These are phyloP conservation scores for Exserohilum turcica DNA, from an alignment of 2,329 filamentous ascomycete genomes.

Conservation along the genomic window DNA sequence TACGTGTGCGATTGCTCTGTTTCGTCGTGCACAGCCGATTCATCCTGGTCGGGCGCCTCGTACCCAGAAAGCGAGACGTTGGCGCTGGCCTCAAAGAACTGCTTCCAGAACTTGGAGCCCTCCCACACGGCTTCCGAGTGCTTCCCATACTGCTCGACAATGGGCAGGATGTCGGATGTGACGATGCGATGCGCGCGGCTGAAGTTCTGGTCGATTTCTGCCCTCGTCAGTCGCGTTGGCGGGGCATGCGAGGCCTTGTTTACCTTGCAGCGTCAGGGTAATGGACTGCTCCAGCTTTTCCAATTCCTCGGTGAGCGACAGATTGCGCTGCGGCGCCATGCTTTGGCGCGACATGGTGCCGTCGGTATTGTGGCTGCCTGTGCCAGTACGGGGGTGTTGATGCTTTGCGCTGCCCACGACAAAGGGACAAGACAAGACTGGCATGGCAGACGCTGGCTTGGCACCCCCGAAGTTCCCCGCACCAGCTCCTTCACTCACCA, in stretches of 20 bases:
- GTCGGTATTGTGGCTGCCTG: slow-evolving; percentile 1
- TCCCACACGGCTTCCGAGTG: slow-evolving; percentile 96
- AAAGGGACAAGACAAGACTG: slow-evolving; percentile 20
- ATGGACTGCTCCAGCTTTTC: slow-evolving; percentile 97
- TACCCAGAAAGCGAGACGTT: slow-evolving; percentile 97
- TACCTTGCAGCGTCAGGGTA: slow-evolving; percentile 88
- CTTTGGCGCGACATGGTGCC: slow-evolving; percentile 57
- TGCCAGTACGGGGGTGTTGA: slow-evolving; percentile 9
- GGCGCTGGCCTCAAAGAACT: slow-evolving; percentile 98
- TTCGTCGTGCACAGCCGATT: slow-evolving; percentile 57
- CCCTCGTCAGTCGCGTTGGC: slow-evolving; percentile 29
- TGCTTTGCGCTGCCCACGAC: slow-evolving; percentile 15
- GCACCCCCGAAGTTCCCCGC: slow-evolving; percentile 27
- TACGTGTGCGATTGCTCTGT: slow-evolving; percentile 46
- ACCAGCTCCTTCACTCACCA: slow-evolving; percentile 1
- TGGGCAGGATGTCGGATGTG: slow-evolving; percentile 86
- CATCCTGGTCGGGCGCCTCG: slow-evolving; percentile 72
- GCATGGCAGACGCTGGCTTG: slow-evolving; percentile 17
- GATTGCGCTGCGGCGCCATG: slow-evolving; percentile 57
- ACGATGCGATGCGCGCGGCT: slow-evolving; percentile 96
- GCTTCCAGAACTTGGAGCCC: slow-evolving; percentile 99
- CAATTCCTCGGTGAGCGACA: slow-evolving; percentile 91
- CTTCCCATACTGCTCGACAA: slow-evolving; percentile 94
- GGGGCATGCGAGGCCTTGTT: slow-evolving; percentile 29
- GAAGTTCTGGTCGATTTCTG: slow-evolving; percentile 98